phyloP scores from a whole-genome alignment of 2,329 filamentous ascomycete species.

The Diaporthe citri region DNA sequence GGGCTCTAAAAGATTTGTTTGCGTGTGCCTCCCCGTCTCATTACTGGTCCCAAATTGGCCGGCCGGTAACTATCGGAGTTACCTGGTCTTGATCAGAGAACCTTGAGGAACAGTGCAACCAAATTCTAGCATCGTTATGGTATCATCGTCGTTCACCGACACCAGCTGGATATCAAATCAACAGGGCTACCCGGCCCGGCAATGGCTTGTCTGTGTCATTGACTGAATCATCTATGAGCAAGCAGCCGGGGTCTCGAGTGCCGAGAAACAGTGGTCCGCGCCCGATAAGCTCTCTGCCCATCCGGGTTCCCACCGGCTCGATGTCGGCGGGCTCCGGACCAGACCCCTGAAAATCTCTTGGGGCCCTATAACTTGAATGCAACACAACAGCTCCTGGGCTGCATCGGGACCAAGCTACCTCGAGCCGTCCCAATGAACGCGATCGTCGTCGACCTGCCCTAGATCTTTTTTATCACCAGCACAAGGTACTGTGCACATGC shows the following conservation, averaged over 20 bases:
- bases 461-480: background rate
- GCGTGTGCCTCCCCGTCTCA: background rate
- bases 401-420: background rate
- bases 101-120: background rate
- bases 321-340: slow-evolving; percentile 18
- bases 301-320: slow-evolving; percentile 27
- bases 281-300: slow-evolving; percentile 35
- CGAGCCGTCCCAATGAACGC: slow-evolving; percentile 4
- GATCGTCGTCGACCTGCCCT: background rate
- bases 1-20: background rate
- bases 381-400: background rate
- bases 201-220: background rate
- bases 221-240: background rate
- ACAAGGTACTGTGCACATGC: background rate
- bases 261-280: slow-evolving; percentile 8
- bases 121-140: background rate
- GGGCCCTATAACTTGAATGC: slow-evolving; percentile 16
- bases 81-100: background rate
- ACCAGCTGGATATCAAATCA: background rate
- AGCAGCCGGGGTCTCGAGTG: background rate
- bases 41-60: too few relatives aligned
- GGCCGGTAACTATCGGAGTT: background rate
- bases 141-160: too few relatives aligned
- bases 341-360: background rate
- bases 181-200: slow-evolving; percentile 25